These are phyloP conservation scores for Paramecium tetraurelia DNA, from an alignment of 73 alveolate species.

Conservation along the genomic window DNA sequence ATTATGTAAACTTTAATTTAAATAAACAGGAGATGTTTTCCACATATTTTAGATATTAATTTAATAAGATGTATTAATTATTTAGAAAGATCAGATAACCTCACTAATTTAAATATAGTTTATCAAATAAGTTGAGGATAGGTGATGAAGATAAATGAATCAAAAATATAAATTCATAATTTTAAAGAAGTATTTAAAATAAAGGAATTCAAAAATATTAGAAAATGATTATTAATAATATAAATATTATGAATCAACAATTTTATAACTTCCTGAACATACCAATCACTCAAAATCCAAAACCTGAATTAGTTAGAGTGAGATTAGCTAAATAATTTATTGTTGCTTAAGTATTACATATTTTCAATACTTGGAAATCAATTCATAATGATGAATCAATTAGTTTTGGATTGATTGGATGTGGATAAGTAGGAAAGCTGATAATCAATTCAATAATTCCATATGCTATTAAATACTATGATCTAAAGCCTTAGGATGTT, in stretches of 20 bases:
- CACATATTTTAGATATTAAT: too few relatives aligned
- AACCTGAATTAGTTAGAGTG: background rate
- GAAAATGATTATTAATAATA: background rate
- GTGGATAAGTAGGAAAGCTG: background rate
- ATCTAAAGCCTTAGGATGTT: background rate
- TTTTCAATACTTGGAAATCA: background rate
- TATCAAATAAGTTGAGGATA: too few relatives aligned
- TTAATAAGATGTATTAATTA: too few relatives aligned
- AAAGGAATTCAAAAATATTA: too few relatives aligned
- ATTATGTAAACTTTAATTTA: too few relatives aligned
- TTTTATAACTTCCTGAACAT: background rate
- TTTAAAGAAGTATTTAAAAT: too few relatives aligned
- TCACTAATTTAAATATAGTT: too few relatives aligned
- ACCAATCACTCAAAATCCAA: background rate
- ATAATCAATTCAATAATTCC: constrained; percentile 29
- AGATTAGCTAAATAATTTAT: background rate
- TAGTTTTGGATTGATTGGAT: background rate
- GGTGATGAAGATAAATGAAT: too few relatives aligned
- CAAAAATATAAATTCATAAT: too few relatives aligned
- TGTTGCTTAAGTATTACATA: background rate
- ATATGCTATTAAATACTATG: background rate
- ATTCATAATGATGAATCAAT: background rate
- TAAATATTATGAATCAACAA: background rate
- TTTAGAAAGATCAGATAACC: too few relatives aligned
- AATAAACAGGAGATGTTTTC: too few relatives aligned